phyloP scores from a whole-genome alignment of 1,139 yeast genomes.

The Yamadazyma dushanensis region DNA sequence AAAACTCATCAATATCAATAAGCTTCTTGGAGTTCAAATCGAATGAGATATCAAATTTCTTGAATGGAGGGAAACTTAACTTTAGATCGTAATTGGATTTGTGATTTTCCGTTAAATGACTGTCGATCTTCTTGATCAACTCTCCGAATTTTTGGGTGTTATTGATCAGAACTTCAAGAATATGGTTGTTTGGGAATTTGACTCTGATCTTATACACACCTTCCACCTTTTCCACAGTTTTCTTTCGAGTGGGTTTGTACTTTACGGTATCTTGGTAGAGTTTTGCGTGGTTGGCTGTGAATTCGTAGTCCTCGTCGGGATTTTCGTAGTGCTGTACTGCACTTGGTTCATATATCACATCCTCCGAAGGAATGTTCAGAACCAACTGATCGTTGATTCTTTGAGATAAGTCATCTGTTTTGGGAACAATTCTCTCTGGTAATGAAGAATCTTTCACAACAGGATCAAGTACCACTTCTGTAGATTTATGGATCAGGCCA shows the following conservation, averaged over 20 bases:
- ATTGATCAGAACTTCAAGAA: conserved; percentile 26
- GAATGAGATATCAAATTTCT: conserved; percentile 29
- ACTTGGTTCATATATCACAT: conserved; percentile 15
- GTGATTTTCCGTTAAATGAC: conserved; percentile 37
- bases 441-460: not conserved
- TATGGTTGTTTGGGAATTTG: conserved; percentile 54
- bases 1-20: conserved; percentile 34
- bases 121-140: conserved; percentile 37
- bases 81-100: conserved; percentile 34
- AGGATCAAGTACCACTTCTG: conserved; percentile 1
- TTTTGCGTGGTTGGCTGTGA: conserved; percentile 55
- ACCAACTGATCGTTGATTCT: not conserved
- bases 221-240: conserved; percentile 16
- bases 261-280: conserved; percentile 49
- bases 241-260: conserved; percentile 20
- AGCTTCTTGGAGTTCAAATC: conserved; percentile 32
- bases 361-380: conserved; percentile 3
- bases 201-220: conserved; percentile 41
- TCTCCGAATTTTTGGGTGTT: conserved; percentile 38
- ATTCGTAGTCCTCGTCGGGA: conserved; percentile 49
- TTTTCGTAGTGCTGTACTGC: conserved; percentile 30
- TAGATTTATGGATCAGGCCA: not conserved
- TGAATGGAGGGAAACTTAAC: conserved; percentile 48
- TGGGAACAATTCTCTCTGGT: not conserved
- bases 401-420: not conserved